These are phyloP conservation scores for Pulveroboletus sp. DNA, from an alignment of 1,284 basidiomycete species.

Conservation along the genomic window DNA sequence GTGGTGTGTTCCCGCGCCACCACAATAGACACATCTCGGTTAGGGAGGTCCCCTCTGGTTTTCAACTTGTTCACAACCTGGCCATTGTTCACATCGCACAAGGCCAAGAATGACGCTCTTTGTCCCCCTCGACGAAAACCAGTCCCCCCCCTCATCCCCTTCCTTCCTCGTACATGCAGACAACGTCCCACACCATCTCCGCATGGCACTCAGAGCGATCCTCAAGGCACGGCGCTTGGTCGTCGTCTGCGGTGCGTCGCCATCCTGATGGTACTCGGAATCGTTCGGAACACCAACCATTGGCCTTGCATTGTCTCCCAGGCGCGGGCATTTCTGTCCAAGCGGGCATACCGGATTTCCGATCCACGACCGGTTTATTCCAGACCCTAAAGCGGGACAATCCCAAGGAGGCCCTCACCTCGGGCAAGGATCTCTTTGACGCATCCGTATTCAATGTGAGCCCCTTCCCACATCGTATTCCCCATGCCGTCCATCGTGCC, in stretches of 20 bases:
- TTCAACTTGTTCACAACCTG: conserved; percentile 30
- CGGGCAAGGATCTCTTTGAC: conserved; percentile 90
- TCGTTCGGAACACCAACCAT: conserved; percentile 13
- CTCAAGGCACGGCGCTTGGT: conserved; percentile 81
- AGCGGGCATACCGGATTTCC: conserved; percentile 92
- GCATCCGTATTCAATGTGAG: conserved; percentile 86
- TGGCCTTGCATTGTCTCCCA: conserved; percentile 30
- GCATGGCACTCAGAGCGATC: conserved; percentile 62
- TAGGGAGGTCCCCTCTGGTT: conserved; percentile 22
- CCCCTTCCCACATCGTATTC: conserved; percentile 17
- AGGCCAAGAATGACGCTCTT: conserved; percentile 34
- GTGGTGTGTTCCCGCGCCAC: conserved; percentile 31
- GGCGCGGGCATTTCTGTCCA: conserved; percentile 92
- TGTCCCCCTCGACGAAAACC: conserved; percentile 31
- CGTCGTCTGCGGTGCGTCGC: conserved; percentile 77
- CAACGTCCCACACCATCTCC: conserved; percentile 45
- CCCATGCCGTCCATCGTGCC: background rate
- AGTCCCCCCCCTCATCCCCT: conserved; percentile 30
- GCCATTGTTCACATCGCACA: conserved; percentile 28
- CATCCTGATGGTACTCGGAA: conserved; percentile 9
- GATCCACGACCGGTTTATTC: conserved; percentile 83
- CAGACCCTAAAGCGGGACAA: conserved; percentile 77
- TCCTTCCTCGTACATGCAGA: conserved; percentile 42
- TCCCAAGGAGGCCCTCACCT: conserved; percentile 66
- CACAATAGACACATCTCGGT: conserved; percentile 6